phyloP scores from a whole-genome alignment of 2,329 filamentous ascomycete genomes.

The Fusarium brevicatenulatum region DNA sequence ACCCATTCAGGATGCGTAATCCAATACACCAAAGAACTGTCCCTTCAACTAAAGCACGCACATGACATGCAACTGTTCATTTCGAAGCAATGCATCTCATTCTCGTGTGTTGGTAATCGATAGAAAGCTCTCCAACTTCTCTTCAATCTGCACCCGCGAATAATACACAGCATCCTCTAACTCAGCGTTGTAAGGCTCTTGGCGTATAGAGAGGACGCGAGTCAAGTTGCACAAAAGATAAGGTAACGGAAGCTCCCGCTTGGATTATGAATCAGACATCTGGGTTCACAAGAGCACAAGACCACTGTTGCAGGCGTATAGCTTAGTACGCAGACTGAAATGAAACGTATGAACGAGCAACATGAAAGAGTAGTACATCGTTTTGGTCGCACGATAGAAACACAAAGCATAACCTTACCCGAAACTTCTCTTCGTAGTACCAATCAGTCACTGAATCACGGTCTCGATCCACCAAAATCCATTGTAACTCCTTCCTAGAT shows the following conservation, averaged over 20 bases:
- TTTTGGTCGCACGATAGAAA: neutral
- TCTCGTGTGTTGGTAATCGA: neutral
- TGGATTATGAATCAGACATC: neutral
- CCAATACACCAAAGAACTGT: neutral
- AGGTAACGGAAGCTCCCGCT: neutral
- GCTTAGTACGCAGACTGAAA: neutral
- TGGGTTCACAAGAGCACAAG: neutral
- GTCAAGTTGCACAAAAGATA: neutral
- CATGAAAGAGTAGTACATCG: neutral
- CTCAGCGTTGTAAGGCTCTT: neutral
- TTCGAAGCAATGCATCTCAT: neutral
- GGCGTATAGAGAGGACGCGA: neutral
- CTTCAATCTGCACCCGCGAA: too few species aligned
- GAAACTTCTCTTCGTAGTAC: too few species aligned
- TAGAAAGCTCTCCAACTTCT: rapidly evolving
- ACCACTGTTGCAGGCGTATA: neutral
- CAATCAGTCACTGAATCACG: neutral
- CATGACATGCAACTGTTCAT: too few species aligned
- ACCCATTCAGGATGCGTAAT: neutral
- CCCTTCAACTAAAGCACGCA: neutral
- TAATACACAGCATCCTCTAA: neutral
- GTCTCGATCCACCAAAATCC: neutral
- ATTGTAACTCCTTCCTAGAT: neutral
- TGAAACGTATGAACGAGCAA: neutral
- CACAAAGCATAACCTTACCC: neutral